phyloP scores from a whole-genome alignment of 2,329 filamentous ascomycete genomes.

The Ceratocystis cubensis region DNA sequence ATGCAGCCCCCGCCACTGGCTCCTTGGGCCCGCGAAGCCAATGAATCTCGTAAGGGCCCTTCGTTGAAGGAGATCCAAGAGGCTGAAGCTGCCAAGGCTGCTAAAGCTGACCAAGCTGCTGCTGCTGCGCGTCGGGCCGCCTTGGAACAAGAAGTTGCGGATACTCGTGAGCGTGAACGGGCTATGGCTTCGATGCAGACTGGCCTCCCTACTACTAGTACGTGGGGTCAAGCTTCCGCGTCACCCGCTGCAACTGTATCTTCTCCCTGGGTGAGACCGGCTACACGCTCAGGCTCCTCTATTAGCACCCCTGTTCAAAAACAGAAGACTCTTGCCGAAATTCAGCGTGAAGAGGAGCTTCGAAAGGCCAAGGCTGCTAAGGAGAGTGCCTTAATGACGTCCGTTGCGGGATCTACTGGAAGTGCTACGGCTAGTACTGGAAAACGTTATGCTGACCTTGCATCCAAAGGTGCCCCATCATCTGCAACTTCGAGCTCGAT shows the following conservation, averaged over 20 bases:
- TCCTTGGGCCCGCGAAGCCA: conserved; percentile 85
- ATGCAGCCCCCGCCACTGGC: conserved; percentile 59
- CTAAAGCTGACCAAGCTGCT: conserved; percentile 72
- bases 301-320: conserved; percentile 32
- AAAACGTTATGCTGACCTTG: conserved; percentile 91
- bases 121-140: conserved; percentile 63
- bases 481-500: conserved; percentile 28
- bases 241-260: conserved; percentile 39
- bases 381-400: conserved; percentile 33
- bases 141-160: conserved; percentile 64
- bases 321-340: conserved; percentile 90
- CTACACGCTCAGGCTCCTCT: conserved; percentile 21
- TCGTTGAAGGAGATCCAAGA: conserved; percentile 96
- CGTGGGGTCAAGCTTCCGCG: conserved; percentile 73
- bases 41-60: conserved; percentile 64
- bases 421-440: conserved; percentile 38
- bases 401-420: conserved; percentile 26
- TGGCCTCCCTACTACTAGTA: conserved; percentile 75
- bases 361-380: conserved; percentile 62
- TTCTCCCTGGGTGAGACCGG: conserved; percentile 57
- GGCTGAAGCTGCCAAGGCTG: conserved; percentile 82
- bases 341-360: conserved; percentile 88
- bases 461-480: conserved; percentile 50
- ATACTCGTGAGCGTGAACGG: conserved; percentile 44
- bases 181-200: conserved; percentile 45